A percentile compares a stretch with the other conserved stretches of the same genome.
Conservation (phyloP, 2,329 filamentous ascomycete species). For the Chalara sp. region DNA sequence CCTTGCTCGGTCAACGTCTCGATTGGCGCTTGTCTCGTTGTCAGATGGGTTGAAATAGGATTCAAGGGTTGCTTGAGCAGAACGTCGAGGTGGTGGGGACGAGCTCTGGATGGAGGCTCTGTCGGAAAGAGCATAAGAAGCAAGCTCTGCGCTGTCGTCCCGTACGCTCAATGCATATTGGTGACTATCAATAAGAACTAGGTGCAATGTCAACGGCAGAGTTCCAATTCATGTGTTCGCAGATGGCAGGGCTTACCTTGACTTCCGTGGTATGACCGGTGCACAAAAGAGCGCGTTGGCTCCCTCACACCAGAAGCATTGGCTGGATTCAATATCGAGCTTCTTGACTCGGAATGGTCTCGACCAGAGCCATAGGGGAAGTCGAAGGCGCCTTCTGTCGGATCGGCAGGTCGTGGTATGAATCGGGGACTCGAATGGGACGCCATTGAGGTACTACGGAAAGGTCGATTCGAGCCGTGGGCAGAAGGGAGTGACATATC, state of each 20-base stretch:
- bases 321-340: constrained; percentile 10
- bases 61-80: constrained; percentile 19
- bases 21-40: constrained; percentile 14
- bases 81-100: constrained; percentile 17
- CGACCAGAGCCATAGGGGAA: constrained; percentile 18
- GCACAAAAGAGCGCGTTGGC: constrained; percentile 66
- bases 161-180: constrained; percentile 74
- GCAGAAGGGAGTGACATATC: constrained; percentile 19
- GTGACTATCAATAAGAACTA: constrained; percentile 56
- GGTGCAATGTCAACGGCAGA: too few species aligned
- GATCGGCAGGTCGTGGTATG: constrained; percentile 18
- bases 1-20: constrained; percentile 19
- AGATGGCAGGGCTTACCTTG: constrained; percentile 37
- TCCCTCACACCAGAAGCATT: constrained; percentile 42
- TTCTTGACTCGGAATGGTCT: constrained; percentile 10
- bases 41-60: constrained; percentile 20
- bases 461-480: constrained; percentile 12
- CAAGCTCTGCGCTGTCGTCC: constrained; percentile 81
- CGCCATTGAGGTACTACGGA: constrained; percentile 14
- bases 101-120: constrained; percentile 31
- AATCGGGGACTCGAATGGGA: constrained; percentile 21
- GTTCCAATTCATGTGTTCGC: neutral
- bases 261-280: constrained; percentile 54
- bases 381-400: constrained; percentile 13
- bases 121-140: constrained; percentile 71